Conservation (phyloP, 75 land plant genomes). For the Isoetes taiwanensis region DNA sequence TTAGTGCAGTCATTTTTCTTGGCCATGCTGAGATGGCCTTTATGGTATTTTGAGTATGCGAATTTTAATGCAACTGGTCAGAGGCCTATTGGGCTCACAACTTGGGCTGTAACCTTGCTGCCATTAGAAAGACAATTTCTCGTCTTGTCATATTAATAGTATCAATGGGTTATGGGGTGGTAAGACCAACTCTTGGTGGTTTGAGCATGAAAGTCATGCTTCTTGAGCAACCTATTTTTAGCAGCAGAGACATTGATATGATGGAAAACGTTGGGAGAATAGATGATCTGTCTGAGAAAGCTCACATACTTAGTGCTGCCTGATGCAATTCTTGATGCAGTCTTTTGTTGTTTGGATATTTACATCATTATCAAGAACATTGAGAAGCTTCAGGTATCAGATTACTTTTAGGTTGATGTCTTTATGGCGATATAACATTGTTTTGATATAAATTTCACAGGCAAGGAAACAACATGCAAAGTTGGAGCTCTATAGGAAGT, state of each 20-base stretch:
- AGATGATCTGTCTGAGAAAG: slow-evolving; percentile 69
- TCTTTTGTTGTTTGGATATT: slow-evolving; percentile 83
- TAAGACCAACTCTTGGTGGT: slow-evolving; percentile 84
- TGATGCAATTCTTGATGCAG: slow-evolving; percentile 66
- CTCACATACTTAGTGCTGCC: slow-evolving; percentile 67
- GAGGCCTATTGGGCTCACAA: slow-evolving; percentile 64
- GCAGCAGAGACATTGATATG: slow-evolving; percentile 64
- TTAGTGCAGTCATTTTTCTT: slow-evolving; percentile 59
- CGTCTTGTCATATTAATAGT: slow-evolving; percentile 69
- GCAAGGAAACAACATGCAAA: slow-evolving; percentile 57
- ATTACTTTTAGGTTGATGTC: no score
- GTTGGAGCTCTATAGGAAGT: slow-evolving; percentile 81
- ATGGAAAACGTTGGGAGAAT: slow-evolving; percentile 71
- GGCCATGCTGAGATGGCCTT: slow-evolving; percentile 78
- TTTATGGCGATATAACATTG: no score
- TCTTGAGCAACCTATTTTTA: slow-evolving; percentile 49
- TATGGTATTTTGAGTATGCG: slow-evolving; percentile 88
- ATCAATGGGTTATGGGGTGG: slow-evolving; percentile 95
- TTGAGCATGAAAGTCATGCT: slow-evolving; percentile 64
- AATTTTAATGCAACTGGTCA: slow-evolving; percentile 63
- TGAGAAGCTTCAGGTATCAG: slow-evolving; percentile 79
- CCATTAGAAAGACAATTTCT: slow-evolving; percentile 70
- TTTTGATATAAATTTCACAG: no score
- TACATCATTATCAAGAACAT: slow-evolving; percentile 66
- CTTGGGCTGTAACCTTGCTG: slow-evolving; percentile 78